Percentiles rank a stretch among this genome's conserved stretches.
phyloP scores from a whole-genome alignment of 2,329 filamentous ascomycete species.

The Alternaria conjuncta region DNA sequence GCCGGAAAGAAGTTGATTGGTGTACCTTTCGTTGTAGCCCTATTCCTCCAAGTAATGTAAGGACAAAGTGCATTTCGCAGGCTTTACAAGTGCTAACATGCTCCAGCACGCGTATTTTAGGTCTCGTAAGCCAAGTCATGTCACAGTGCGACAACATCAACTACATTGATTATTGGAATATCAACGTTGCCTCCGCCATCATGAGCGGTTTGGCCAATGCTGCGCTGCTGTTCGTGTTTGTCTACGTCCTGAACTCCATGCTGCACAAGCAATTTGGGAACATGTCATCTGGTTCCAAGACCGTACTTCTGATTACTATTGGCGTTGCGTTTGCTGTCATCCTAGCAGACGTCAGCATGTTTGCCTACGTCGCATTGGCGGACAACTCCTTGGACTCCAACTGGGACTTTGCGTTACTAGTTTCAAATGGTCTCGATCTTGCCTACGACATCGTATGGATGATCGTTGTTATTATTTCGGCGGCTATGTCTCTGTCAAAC shows the following conservation, averaged over 20 bases:
- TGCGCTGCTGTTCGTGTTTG: slow-evolving; percentile 30
- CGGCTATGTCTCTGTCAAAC: slow-evolving; percentile 17
- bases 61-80: neutral
- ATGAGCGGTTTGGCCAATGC: slow-evolving; percentile 29
- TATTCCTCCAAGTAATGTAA: slow-evolving; percentile 27
- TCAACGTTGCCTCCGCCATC: slow-evolving; percentile 22
- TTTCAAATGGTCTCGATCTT: slow-evolving; percentile 3
- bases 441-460: slow-evolving; percentile 28
- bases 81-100: neutral
- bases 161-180: slow-evolving; percentile 3
- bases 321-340: slow-evolving; percentile 31
- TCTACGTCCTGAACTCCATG: slow-evolving; percentile 33
- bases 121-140: slow-evolving; percentile 20
- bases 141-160: slow-evolving; percentile 14
- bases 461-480: slow-evolving; percentile 21
- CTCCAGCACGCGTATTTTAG: slow-evolving; percentile 9
- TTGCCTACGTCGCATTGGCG: slow-evolving; percentile 16
- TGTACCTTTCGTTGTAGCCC: slow-evolving; percentile 16
- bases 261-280: slow-evolving; percentile 26
- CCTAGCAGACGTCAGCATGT: slow-evolving; percentile 14
- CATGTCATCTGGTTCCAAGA: slow-evolving; percentile 14
- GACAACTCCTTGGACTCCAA: neutral
- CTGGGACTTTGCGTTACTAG: neutral
- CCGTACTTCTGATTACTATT: slow-evolving; percentile 16
- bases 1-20: slow-evolving; percentile 31